Base-by-base conservation (phyloP, 495 filamentous ascomycete species). In the Pyrenopolyporus hunteri region DNA sequence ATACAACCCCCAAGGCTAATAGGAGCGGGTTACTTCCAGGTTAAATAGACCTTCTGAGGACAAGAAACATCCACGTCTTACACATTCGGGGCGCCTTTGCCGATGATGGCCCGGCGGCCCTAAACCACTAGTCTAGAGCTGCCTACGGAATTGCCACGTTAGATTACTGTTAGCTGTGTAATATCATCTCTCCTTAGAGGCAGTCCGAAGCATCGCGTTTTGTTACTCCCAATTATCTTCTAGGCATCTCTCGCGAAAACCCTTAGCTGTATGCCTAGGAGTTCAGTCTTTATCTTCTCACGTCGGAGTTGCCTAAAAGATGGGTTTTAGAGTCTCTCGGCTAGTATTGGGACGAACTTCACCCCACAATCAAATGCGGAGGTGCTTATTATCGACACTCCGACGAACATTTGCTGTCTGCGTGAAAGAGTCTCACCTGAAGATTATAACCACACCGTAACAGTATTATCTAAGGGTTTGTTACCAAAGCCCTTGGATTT, bases 71-170 rank as follows among this genome's bases (percentile, higher is more conserved):
- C 20, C n/a, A 14, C 19, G 9, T 42, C n/a, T 13, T 13, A 35
- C 14, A 44, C 5, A 50, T 28, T 43, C 14, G 20, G 26, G 22
- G 47, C 6, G 36, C 2, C 20, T 37, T 48, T 56, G 16, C 62
- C 62, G 62, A 65, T 39, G 56, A 65, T 50, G 50, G 51, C 7
- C 56, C 62, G 56, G 37, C 56, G 56, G 62, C 45, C 56, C 50
- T 64, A 39, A 25, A 14, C 33, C 4, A 29, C n/a, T 33, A 22
- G 47, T 42, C 50, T 43, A 50, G 29, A 35, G 8, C 9, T 10
- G 4, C 19, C 2, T 43, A 35, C 62, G 55, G 62, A 59, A 26
- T 31, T 59, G 23, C 62, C 51, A 26, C 39, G 33, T 65, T 51
- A n/a, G 35, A 22, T 20, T 19, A 22, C 25, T 42, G 25, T 32